These are phyloP conservation scores for Peltaster fructicola DNA, from an alignment of 2,329 filamentous ascomycete genomes.

Conservation along the genomic window DNA sequence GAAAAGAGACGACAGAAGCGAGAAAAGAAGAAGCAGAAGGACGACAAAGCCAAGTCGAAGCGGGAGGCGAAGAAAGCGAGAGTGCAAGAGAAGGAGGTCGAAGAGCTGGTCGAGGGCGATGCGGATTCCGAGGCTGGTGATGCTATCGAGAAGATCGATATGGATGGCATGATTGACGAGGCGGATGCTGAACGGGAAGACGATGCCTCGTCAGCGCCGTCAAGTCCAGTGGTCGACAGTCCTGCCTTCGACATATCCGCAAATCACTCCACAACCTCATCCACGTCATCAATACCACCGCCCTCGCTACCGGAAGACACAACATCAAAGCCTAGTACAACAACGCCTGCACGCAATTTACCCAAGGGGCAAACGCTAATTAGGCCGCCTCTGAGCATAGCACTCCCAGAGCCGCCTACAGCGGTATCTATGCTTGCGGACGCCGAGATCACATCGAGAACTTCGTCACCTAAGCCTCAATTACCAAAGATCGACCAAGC, in stretches of 20 bases:
- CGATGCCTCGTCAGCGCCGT: slow-evolving; percentile 19
- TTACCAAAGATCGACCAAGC: slow-evolving; percentile 48
- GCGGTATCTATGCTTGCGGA: no score
- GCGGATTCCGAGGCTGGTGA: slow-evolving; percentile 10
- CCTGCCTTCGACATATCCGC: slow-evolving; percentile 23
- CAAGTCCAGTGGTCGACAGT: slow-evolving; percentile 21
- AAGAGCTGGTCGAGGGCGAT: slow-evolving; percentile 15
- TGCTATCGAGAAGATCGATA: slow-evolving; percentile 16
- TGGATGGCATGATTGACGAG: slow-evolving; percentile 14
- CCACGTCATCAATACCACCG: slow-evolving; percentile 28
- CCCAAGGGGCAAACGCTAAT: no score
- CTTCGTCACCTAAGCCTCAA: slow-evolving; percentile 19
- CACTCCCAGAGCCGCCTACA: no score
- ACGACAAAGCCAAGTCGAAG: slow-evolving; percentile 27
- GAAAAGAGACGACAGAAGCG: slow-evolving; percentile 13
- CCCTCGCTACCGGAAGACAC: no score
- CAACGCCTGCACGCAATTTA: no score
- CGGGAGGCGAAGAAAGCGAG: slow-evolving; percentile 30
- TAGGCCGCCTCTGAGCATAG: no score
- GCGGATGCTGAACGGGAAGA: slow-evolving; percentile 12
- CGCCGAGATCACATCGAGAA: slow-evolving; percentile 9
- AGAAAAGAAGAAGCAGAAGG: slow-evolving; percentile 18
- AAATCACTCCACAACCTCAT: slow-evolving; percentile 26
- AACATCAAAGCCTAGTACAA: slow-evolving; percentile 1
- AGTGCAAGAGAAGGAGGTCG: slow-evolving; percentile 19